Base-by-base conservation (phyloP, 495 filamentous ascomycete genomes). In the Annulohypoxylon stygium region DNA sequence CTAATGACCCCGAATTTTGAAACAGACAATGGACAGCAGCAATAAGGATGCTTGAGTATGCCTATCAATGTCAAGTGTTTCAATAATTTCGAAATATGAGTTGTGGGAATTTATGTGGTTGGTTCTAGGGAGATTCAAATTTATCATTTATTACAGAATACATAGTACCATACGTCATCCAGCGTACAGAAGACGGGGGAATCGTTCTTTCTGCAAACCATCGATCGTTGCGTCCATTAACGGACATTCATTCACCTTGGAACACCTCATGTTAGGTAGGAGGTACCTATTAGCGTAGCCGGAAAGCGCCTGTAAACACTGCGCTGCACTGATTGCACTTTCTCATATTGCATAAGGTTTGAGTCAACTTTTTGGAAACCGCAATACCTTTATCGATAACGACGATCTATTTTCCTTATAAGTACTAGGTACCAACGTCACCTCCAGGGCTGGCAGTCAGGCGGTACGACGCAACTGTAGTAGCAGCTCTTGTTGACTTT, bases 401-500 rank as follows among this genome's bases (percentile, higher is more conserved):
- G 5, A 20, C 1, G 41, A 48, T n/a, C 26, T 18, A 47, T 34
- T 30, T 30, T 30, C 34, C 4, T 0, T 48, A 39, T 45, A 66
- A 34, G 63, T 65, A 65, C 61, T 30, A 30, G 30, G 34, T 64
- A 65, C 61, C 26, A 71, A 71, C 69, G 62, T 66, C 55, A 71
- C 69, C 55, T 30, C 20, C 20, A 23, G 20, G 20, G 20, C 1
- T 65, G 41, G 60, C 39, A 62, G 66, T 69, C 50, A 55, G 66
- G 59, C 66, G 48, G 59, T 54, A 33, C 59, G 61, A 69, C 66
- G 58, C 66, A 50, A 51, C 16, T 63, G 39, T 39, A 39, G 9
- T 51, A 39, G 62, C 55, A 73, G 64, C 68, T 71, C 66, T 48
- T 66, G 55, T 71, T 66, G 55, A 66, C 62, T 71, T 66, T 66